Percentiles rank a stretch among this genome's conserved stretches.
Conservation (phyloP, 2,329 filamentous ascomycete species). For the Xylariaceae sp. region DNA sequence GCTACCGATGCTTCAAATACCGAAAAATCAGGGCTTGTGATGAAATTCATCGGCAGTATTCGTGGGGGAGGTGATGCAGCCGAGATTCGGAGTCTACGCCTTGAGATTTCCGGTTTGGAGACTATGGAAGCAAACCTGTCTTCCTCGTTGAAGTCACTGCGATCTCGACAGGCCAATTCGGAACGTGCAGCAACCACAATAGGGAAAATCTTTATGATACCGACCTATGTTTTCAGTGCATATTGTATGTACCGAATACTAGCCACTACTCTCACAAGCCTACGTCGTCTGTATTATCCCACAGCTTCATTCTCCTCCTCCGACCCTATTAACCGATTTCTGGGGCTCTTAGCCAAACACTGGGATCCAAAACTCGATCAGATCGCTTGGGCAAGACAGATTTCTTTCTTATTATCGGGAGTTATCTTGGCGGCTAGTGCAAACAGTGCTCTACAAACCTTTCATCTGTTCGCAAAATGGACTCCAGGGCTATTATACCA, state of each 20-base stretch:
- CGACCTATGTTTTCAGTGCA: constrained; percentile 64
- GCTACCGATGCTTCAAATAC: constrained; percentile 36
- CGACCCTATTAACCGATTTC: constrained; percentile 79
- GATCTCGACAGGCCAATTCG: constrained; percentile 58
- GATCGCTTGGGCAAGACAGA: constrained; percentile 76
- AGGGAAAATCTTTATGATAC: constrained; percentile 60
- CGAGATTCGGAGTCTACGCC: constrained; percentile 59
- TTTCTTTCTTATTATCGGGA: constrained; percentile 77
- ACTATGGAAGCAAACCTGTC: constrained; percentile 72
- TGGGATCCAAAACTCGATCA: constrained; percentile 82
- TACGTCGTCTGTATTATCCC: constrained; percentile 54
- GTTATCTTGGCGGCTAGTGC: constrained; percentile 79
- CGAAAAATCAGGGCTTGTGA: constrained; percentile 59
- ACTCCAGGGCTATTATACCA: constrained; percentile 67
- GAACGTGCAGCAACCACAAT: constrained; percentile 62
- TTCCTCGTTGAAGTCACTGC: constrained; percentile 60
- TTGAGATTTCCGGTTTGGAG: constrained; percentile 76
- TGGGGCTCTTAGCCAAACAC: constrained; percentile 75
- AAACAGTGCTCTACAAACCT: constrained; percentile 79
- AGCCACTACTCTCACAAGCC: constrained; percentile 64
- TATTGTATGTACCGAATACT: constrained; percentile 83
- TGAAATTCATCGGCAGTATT: constrained; percentile 68
- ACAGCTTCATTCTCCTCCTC: constrained; percentile 58
- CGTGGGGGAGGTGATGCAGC: constrained; percentile 58
- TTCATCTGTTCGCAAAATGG: constrained; percentile 74